Evolutionary conservation across 495 filamentous ascomycete genomes (phyloP), one percentile per base, ranked within the genome.

Genomic region (Aspergillus baeticus): DNA sequence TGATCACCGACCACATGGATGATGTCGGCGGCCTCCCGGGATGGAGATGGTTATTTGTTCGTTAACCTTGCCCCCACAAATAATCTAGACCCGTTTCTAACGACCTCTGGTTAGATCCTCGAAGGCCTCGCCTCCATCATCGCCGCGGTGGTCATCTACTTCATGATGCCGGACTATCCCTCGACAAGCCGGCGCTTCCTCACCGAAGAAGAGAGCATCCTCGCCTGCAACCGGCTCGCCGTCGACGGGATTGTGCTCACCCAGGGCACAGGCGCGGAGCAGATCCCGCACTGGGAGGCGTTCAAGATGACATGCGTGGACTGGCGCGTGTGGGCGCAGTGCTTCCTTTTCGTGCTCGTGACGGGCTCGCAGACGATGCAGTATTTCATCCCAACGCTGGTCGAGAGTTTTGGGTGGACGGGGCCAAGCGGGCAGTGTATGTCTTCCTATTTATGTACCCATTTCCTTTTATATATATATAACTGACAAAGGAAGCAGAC

Each of bases 141-240:
- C n/a, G 41, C 41, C 14, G 41, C 41, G n/a, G 21, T 44, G n/a
- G 41, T 11, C 5, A 44, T 44, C 22, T 44, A 44, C 17, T 44
- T 44, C 41, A 14, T 44, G n/a, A 44, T 44, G 41, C 41, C 41
- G n/a, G 41, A 44, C 41, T 44, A 44, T 21, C 41, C 41, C 41
- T 44, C 41, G 18, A 44, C 18, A 1, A 44, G 41, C 41, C 18
- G 10, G n/a, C 4, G 41, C 18, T 44, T 44, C 18, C 18, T 44
- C 14, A 44, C 4, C 41, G 41, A 44, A 3, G 41, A 44, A 21
- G 41, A 44, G 41, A 17, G 41, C 10, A 21, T 44, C 5, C 41
- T 44, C 41, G 41, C 41, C 13, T 44, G 41, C 41, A 44, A 44
- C 18, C 14, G 41, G 0, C 41, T 44, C 1, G 41, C 41, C 41